Evolutionary conservation across 108 stramenopile genomes (phyloP), one percentile per base, ranked within the genome.

Genomic region (Skeletonema grethae): DNA sequence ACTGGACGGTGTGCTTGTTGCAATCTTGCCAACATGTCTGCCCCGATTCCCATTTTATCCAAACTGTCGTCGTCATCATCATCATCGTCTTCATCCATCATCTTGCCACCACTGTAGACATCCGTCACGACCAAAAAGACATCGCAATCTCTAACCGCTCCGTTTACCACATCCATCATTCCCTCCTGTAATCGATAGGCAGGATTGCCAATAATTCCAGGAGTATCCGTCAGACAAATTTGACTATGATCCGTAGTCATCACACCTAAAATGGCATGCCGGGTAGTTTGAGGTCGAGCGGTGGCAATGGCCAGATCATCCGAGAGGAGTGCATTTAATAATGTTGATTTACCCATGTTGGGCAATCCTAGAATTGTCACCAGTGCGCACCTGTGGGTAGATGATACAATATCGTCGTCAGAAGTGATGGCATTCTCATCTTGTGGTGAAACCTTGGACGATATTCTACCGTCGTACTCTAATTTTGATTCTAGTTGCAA

Each of bases 321-420:
- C 62, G 88, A 70, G 25, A 97, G 57, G 34, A 97, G 73, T 0
- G 90, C 88, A 72, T 97, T 97, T 63, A 95, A 65, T 16, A 97
- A 61, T 0, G 97, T 97, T 13, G 87, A 88, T 66, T 97, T 97
- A 15, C 97, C 97, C 90, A 96, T 94, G 72, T 97, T 97, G 63
- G 97, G 93, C n/a, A 88, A 82, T 7, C 97, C 94, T 9, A 95
- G 43, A 65, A 90, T 87, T 43, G 73, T 63, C 13, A 86, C 87
- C 71, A 87, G 91, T 1, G 88, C 91, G 39, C 86, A 84, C 36
- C 87, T 87, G 71, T 60, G 64, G 8, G 38, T 71, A 10, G 39
- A 50, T 7, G 53, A 45, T 22, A 57, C 15, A 53, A 56, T 13
- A 29, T 62, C 30, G 59, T 69, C 69, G 20, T 69, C 69, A 62